These are phyloP conservation scores for Blastocystis sp. DNA, from an alignment of 352 stramenopile species.

Conservation along the genomic window DNA sequence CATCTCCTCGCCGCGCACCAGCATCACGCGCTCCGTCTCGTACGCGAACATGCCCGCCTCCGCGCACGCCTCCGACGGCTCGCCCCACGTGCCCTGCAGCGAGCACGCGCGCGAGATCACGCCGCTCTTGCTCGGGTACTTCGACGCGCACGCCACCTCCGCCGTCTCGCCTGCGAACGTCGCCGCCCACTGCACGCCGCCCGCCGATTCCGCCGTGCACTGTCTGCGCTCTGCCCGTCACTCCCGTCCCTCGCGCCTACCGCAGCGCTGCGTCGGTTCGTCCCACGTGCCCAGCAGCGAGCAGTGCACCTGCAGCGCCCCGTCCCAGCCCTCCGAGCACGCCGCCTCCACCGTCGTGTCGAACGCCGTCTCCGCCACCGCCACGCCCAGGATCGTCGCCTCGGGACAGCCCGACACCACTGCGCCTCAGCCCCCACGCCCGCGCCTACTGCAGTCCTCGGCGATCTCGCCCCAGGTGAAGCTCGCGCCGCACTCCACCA, in stretches of 20 bases:
- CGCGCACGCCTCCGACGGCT: not conserved
- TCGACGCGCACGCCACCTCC: not conserved
- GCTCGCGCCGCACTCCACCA: not conserved
- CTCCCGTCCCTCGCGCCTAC: not conserved
- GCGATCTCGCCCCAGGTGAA: constrained; percentile 1
- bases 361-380: not conserved
- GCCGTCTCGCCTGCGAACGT: not conserved
- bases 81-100: not conserved
- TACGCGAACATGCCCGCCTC: not conserved
- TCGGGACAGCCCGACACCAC: constrained; percentile 12
- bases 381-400: not conserved
- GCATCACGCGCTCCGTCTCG: not conserved
- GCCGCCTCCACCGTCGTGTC: not conserved
- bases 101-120: constrained; percentile 47
- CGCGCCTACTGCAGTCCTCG: constrained; percentile 17
- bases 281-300: constrained; percentile 29
- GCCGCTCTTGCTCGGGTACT: not conserved
- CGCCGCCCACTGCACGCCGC: not conserved
- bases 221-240: not conserved
- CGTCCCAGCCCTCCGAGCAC: constrained; percentile 11
- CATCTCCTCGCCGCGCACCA: not conserved
- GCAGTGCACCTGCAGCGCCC: constrained; percentile 20
- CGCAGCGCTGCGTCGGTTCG: not conserved
- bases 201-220: not conserved
- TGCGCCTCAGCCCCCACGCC: not conserved